Percentiles rank a stretch among this genome's conserved stretches.
These are phyloP conservation scores for Populus tremula DNA, from an alignment of 345 rosid species.

Conservation along the genomic window DNA sequence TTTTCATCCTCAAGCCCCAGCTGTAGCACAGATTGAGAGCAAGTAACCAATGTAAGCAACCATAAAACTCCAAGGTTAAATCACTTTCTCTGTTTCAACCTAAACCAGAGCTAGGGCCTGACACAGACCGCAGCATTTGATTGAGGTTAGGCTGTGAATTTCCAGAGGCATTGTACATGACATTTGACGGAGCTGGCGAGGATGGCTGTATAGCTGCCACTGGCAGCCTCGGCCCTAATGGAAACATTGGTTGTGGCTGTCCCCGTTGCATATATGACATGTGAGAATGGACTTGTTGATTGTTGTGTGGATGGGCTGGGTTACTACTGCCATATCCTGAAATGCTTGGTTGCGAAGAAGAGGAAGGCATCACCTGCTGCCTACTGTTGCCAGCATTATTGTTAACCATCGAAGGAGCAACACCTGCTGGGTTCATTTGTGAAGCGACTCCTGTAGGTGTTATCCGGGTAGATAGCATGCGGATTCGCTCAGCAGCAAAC, in stretches of 20 bases:
- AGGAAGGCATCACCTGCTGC: conserved; percentile 51
- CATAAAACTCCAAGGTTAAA: conserved; percentile 1
- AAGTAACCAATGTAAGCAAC: conserved; percentile 4
- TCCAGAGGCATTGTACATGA: conserved; percentile 46
- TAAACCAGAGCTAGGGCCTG: conserved; percentile 60
- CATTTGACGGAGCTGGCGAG: conserved; percentile 51
- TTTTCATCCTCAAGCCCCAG: background rate
- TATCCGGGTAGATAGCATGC: conserved; percentile 55
- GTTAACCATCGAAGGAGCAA: conserved; percentile 51
- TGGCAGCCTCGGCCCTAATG: conserved; percentile 76
- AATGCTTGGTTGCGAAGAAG: conserved; percentile 62
- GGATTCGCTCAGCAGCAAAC: conserved; percentile 67
- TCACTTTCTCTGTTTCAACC: conserved; percentile 33
- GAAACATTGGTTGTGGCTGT: conserved; percentile 48
- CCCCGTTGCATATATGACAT: conserved; percentile 76
- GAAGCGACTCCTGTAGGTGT: conserved; percentile 51
- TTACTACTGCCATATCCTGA: conserved; percentile 57
- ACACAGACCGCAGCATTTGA: conserved; percentile 65
- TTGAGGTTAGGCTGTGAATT: conserved; percentile 50
- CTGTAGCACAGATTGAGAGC: conserved; percentile 14
- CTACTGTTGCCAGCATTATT: conserved; percentile 45
- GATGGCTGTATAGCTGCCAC: conserved; percentile 65
- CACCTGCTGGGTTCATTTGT: conserved; percentile 48
- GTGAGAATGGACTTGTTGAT: conserved; percentile 62
- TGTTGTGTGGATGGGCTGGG: conserved; percentile 55